Conservation (phyloP, 2,329 filamentous ascomycete species). For the Cladophialophora immunda region DNA sequence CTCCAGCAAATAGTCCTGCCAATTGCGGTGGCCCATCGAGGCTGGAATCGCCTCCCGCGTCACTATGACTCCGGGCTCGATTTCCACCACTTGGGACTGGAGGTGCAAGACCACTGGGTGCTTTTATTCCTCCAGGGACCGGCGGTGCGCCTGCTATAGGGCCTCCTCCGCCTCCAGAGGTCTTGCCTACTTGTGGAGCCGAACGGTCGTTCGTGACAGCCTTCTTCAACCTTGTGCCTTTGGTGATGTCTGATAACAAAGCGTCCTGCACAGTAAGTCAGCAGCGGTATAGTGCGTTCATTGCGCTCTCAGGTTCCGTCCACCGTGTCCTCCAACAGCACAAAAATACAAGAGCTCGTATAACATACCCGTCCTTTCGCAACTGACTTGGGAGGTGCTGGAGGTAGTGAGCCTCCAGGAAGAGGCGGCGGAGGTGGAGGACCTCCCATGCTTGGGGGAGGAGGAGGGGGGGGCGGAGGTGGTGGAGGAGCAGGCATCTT, state of each 20-base stretch:
- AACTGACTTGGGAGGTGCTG: constrained; percentile 64
- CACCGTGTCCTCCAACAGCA: neutral
- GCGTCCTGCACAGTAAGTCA: constrained; percentile 69
- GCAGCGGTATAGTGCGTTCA: neutral
- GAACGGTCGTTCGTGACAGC: constrained; percentile 92
- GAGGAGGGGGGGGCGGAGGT: constrained; percentile 62
- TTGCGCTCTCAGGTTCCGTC: neutral
- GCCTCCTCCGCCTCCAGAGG: constrained; percentile 64
- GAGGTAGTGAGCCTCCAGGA: constrained; percentile 66
- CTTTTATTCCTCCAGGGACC: constrained; percentile 72
- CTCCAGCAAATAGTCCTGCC: constrained; percentile 87
- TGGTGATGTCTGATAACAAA: constrained; percentile 84
- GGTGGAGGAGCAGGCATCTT: constrained; percentile 40
- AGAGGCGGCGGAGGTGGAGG: constrained; percentile 72
- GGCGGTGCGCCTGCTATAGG: constrained; percentile 80
- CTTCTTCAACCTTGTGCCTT: constrained; percentile 83
- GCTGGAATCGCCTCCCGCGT: constrained; percentile 57
- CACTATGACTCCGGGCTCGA: constrained; percentile 84
- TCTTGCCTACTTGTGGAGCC: constrained; percentile 72
- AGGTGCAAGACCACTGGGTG: constrained; percentile 73
- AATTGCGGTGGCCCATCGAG: constrained; percentile 75
- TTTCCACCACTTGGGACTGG: constrained; percentile 69
- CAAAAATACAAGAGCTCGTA: neutral
- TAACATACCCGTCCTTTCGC: constrained; percentile 69
- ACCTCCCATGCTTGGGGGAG: constrained; percentile 64